Evolutionary conservation across 257 asterid species (phyloP).

Genomic region (Solanum pennellii): DNA sequence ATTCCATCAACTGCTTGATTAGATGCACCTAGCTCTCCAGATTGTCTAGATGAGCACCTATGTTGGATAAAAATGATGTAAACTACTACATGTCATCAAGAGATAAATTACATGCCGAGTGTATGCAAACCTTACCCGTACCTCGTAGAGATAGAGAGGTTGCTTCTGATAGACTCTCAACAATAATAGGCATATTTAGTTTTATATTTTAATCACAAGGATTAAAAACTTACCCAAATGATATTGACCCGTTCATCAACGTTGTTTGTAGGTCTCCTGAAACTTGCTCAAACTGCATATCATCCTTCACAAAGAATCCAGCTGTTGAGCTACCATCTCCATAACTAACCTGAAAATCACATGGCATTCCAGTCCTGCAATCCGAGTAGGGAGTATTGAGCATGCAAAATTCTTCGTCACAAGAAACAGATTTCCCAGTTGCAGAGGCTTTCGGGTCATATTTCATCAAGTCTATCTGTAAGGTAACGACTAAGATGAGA

Average conservation of each 20-base stretch:
- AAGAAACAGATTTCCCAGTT: conserved; percentile 29
- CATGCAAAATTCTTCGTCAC: conserved; percentile 47
- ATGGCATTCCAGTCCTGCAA: conserved; percentile 37
- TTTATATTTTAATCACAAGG: not conserved
- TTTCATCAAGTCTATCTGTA: conserved; percentile 39
- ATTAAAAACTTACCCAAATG: conserved; percentile 39
- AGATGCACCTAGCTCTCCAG: conserved; percentile 36
- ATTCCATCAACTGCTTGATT: conserved; percentile 57
- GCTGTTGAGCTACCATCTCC: conserved; percentile 58
- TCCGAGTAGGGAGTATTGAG: conserved; percentile 15
- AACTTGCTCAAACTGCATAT: conserved; percentile 33
- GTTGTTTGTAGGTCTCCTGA: conserved; percentile 30
- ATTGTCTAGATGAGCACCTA: conserved; percentile 55
- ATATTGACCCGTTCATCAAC: conserved; percentile 32
- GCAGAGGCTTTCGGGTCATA: conserved; percentile 42
- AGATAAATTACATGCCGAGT: not conserved
- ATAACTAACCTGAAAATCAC: conserved; percentile 34
- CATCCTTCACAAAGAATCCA: conserved; percentile 47
- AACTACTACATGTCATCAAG: not conserved
- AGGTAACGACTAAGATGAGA: not conserved
- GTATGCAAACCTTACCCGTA: not conserved
- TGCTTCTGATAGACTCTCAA: not conserved
- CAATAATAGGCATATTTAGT: not conserved
- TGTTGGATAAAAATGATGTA: conserved; percentile 15
- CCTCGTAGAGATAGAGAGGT: not conserved